Evolutionary conservation across 2,329 filamentous ascomycete genomes (phyloP), one percentile per base, ranked within the genome.

Genomic region (Exophiala oligosperma): DNA sequence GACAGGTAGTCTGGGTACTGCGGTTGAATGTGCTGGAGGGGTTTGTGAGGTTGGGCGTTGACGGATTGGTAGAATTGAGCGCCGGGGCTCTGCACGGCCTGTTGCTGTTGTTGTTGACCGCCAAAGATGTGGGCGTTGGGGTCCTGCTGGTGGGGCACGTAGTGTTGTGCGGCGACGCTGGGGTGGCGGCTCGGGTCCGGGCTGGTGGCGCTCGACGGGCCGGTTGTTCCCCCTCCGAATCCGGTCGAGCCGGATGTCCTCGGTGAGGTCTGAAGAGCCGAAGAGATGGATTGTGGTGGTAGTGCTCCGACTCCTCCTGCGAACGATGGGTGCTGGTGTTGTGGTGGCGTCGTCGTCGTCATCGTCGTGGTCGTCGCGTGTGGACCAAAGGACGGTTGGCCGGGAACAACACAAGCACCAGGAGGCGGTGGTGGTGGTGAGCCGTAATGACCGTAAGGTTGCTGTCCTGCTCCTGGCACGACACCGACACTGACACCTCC

Each of bases 1-100:
- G 68, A 54, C 28, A 70, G 60, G 55, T 71, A 71, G 60, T 69
- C 67, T 8, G 69, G 61, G 49, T 72, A 72, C 52, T 71, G 68
- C 9, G 69, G 69, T 40, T 70, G 69, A 4, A 71, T 56, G 52
- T 71, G 69, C 49, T 67, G 64, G 12, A 71, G 56, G 8, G 69
- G 68, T 53, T 67, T 68, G 40, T 67, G 64, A 21, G 62, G 56
- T 46, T 63, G 63, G 2, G 44, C 56, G 43, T 64, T 59, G 55
- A 67, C 63, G 9, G 57, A 52, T 14, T 62, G 60, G 41, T 71
- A 66, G 56, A 71, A 68, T 54, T 71, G 63, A 8, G 67, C 59
- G 32, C 67, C 65, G 8, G 69, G 69, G 4, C 68, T 69, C 28
- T 65, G 56, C 26, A 62, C 60, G 11, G 64, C 53, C 28, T 49